Conservation (phyloP, 176 grass and related monocot species). For the Juncus inflexus region DNA sequence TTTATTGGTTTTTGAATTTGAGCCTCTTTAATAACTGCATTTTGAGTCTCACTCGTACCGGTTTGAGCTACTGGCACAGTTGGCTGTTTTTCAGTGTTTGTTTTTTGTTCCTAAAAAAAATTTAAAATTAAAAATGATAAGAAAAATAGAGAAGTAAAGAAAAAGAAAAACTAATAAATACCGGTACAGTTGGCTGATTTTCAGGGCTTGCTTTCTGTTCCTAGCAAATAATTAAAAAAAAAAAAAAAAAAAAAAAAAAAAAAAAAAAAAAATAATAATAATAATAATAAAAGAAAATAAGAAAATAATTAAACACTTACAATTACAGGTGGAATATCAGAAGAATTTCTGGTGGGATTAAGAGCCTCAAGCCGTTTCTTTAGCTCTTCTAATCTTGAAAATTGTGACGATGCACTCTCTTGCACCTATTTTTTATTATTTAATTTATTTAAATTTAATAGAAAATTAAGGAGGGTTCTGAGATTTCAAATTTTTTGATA, state of each 20-base stretch:
- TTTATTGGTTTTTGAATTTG: constrained; percentile 10
- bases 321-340: constrained; percentile 51
- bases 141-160: background rate
- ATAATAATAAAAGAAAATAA: background rate
- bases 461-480: background rate
- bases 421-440: constrained; percentile 51
- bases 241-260: constrained; percentile 19
- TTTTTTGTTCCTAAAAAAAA: constrained; percentile 35
- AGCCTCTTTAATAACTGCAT: constrained; percentile 22
- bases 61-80: constrained; percentile 29
- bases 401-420: constrained; percentile 73
- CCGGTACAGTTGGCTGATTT: background rate
- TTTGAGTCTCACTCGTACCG: constrained; percentile 20
- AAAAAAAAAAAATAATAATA: too few relatives aligned
- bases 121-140: constrained; percentile 17
- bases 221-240: constrained; percentile 14
- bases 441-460: background rate
- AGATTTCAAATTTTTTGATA: background rate
- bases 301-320: background rate
- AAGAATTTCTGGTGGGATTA: constrained; percentile 54
- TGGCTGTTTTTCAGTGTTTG: constrained; percentile 17
- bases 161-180: background rate
- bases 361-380: constrained; percentile 76
- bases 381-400: constrained; percentile 75
- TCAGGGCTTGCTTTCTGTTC: background rate